Evolutionary conservation across 495 filamentous ascomycete species (phyloP).

Genomic region (Penicillium chermesinum): DNA sequence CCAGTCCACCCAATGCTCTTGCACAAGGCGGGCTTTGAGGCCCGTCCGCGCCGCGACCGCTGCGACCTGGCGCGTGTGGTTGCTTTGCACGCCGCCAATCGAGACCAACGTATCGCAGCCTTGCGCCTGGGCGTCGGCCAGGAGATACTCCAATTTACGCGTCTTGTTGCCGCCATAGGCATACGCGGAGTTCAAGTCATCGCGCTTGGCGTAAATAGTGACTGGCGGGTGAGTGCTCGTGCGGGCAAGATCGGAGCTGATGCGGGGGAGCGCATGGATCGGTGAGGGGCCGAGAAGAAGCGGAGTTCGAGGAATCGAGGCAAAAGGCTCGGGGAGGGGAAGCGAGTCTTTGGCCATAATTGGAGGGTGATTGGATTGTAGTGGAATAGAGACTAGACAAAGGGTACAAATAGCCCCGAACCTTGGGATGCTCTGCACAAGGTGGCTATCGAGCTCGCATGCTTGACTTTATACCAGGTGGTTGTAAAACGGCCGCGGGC

Average conservation of each 20-base stretch:
- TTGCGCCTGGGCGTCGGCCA: conserved; percentile 51
- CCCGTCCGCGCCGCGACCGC: conserved; percentile 50
- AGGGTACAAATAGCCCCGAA: neutral
- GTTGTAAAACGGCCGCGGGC: too few species aligned
- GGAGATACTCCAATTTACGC: conserved; percentile 59
- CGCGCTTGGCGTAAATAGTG: conserved; percentile 56
- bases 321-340: conserved; percentile 52
- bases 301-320: conserved; percentile 48
- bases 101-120: conserved; percentile 53
- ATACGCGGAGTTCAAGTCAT: conserved; percentile 57
- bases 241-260: conserved; percentile 49
- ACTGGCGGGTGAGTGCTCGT: conserved; percentile 27
- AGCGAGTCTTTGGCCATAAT: conserved; percentile 6
- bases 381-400: neutral
- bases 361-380: neutral
- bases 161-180: conserved; percentile 65
- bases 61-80: conserved; percentile 60
- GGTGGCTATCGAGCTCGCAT: too few species aligned
- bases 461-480: too few species aligned
- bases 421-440: too few species aligned
- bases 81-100: conserved; percentile 61
- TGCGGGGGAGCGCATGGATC: conserved; percentile 56
- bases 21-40: conserved; percentile 49
- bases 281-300: conserved; percentile 56
- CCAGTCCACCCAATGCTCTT: conserved; percentile 62